phyloP scores from a whole-genome alignment of 768 basidiomycete genomes.

The Leccinum fibrillosum region DNA sequence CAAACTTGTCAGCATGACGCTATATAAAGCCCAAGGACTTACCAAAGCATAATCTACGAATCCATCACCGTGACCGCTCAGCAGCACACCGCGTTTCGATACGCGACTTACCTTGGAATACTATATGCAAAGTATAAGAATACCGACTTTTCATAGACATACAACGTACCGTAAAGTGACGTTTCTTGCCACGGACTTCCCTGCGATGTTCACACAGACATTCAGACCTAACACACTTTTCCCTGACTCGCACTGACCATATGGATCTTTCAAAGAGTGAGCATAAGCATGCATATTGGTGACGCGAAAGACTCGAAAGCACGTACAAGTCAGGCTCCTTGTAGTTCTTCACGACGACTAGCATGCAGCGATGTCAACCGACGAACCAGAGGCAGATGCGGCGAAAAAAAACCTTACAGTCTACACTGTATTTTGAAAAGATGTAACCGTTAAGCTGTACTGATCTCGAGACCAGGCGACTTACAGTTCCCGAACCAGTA shows the following conservation, averaged over 20 bases:
- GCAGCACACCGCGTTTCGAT: not conserved
- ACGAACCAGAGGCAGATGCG: not conserved
- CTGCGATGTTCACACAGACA: constrained; percentile 37
- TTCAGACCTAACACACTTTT: constrained; percentile 22
- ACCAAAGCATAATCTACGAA: constrained; percentile 86
- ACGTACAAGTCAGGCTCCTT: constrained; percentile 79
- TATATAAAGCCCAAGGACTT: constrained; percentile 16
- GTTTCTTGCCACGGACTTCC: constrained; percentile 86
- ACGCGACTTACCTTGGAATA: constrained; percentile 68
- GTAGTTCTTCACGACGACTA: constrained; percentile 71
- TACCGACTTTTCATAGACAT: not conserved
- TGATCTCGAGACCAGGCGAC: constrained; percentile 25
- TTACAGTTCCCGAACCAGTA: constrained; percentile 72
- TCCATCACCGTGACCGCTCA: constrained; percentile 1
- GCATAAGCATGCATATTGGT: constrained; percentile 3
- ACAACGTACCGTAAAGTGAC: constrained; percentile 74
- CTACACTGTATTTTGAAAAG: constrained; percentile 45
- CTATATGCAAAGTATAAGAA: constrained; percentile 29
- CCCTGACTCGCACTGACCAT: constrained; percentile 54
- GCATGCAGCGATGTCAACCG: not conserved
- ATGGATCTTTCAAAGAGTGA: constrained; percentile 54
- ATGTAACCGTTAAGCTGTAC: not conserved
- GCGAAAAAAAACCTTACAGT: constrained; percentile 47
- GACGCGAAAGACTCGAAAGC: not conserved
- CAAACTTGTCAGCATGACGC: constrained; percentile 1